Evolutionary conservation across 192 early-diverging fungal species (phyloP), one percentile per base, ranked within the genome.

Genomic region (Coemansia sp.): DNA sequence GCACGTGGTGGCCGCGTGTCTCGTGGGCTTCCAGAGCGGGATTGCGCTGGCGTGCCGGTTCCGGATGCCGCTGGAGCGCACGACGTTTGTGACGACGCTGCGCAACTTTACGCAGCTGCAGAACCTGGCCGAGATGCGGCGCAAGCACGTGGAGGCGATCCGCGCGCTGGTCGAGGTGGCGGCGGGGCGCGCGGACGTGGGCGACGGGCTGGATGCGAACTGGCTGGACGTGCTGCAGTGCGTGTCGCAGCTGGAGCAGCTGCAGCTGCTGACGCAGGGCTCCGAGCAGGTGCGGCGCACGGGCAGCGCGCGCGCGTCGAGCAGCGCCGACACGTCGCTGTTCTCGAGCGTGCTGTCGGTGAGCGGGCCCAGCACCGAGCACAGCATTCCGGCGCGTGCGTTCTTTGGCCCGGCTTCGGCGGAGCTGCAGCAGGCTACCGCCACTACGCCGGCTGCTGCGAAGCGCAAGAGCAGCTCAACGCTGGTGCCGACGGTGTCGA

Each of bases 101-200:
- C 78, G 89, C 38, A 92, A 93, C 70, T 87, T 97, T 56, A 95
- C 95, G 2, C 87, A 85, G 61, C 80, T 97, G 65, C 84, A 88
- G 40, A 89, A 93, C 57, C 65, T 94, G 47, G 83, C 85, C 22
- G 90, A 94, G 60, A 91, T 97, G 83, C 86, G 84, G 47, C 87
- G 88, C 29, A 97, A 97, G 73, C 93, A 97, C 64, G 85, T 95
- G 14, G 91, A 92, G 59, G 94, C 92, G 1, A 95, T 97, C 60
- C 85, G 89, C 44, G 86, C 91, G 7, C 73, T 97, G 6, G 77
- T 97, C 30, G 92, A 87, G 35, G 80, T 95, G 3, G 90, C 92
- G 3, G 82, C 84, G 1, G 62, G 71, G 9, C 55, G 77, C 6
- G 28, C 71, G 10, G 71, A 73, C n/a, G 84, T 87, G 18, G 88